Base-by-base conservation (phyloP, 2,329 filamentous ascomycete species). In the Aspergillus fischeri region DNA sequence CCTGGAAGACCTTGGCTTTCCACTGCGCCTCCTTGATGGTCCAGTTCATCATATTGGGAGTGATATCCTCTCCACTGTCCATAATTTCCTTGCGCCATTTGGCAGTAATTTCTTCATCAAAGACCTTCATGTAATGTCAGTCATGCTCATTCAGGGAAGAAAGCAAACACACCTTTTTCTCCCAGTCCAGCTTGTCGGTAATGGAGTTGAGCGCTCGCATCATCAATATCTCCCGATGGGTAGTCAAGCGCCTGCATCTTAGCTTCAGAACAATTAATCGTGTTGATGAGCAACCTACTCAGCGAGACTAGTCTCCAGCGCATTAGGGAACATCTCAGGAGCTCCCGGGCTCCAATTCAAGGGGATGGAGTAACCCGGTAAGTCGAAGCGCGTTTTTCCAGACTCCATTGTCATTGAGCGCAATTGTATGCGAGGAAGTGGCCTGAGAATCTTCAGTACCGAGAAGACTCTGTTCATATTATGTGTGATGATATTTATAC, bases 11-110 rank as follows among this genome's bases (percentile, higher is more conserved):
- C 4, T 60, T 64, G 0, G 80, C 78, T 61, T 84, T 84, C 64
- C 76, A 75, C 3, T 73, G 75, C 0, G 85, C 73, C 58, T 85
- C 82, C n/a, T 71, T 57, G 25, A 83, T 69, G 59, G 76, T 70
- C 59, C 68, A 74, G 28, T 76, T 66, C 44, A 73, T 64, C 73
- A 78, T 73, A 8, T 63, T 65, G 3, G 69, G 54, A 0, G 73
- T 68, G 1, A 77, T 63, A 41, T 70, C 65, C 24, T 63, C 50
- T 14, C 57, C 60, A 44, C 64, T 63, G 35, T 55, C 27, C 2
- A 59, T 35, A 11, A 63, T 59, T 49, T 75, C 69, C 3, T 58
- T 38, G 5, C 64, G 61, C 74, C 75, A 77, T 56, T 71, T 73
- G 1, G 52, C 35, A 3, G 66, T 60, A 41, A 73, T 70, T 0